Percentiles rank a stretch among this genome's conserved stretches.
Evolutionary conservation across 1,284 basidiomycete genomes (phyloP).

Genomic region (Apiotrichum siamense): DNA sequence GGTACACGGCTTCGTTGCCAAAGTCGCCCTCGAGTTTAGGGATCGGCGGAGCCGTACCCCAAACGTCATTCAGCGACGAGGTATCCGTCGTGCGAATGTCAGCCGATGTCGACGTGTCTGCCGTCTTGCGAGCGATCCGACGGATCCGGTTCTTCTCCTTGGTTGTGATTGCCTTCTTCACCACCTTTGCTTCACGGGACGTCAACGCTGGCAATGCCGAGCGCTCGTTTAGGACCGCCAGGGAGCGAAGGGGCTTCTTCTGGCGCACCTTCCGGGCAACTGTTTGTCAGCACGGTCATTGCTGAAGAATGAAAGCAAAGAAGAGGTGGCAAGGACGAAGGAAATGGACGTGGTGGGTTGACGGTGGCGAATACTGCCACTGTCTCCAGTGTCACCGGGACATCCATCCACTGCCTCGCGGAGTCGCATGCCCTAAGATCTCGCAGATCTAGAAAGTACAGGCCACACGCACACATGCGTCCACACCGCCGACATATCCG

Average conservation of each 20-base stretch:
- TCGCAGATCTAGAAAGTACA: no score
- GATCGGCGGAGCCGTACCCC: slow-evolving; percentile 6
- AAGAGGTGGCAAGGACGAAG: neutral
- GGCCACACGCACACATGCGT: neutral
- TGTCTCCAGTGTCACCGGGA: neutral
- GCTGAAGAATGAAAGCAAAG: neutral
- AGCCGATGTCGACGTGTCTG: slow-evolving; percentile 46
- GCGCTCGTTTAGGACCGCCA: slow-evolving; percentile 74
- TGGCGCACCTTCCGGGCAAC: slow-evolving; percentile 34
- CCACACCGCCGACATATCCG: neutral
- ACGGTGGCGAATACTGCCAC: neutral
- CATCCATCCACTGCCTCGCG: no score
- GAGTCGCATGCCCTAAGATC: no score
- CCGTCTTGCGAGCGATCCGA: slow-evolving; percentile 65
- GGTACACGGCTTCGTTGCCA: slow-evolving; percentile 35
- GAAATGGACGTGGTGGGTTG: neutral
- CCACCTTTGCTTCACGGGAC: slow-evolving; percentile 49
- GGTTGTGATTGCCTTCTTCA: slow-evolving; percentile 46
- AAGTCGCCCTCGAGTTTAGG: slow-evolving; percentile 26
- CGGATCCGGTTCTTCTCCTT: slow-evolving; percentile 70
- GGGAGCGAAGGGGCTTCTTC: slow-evolving; percentile 60
- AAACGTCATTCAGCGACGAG: slow-evolving; percentile 16
- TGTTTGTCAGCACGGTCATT: slow-evolving; percentile 9
- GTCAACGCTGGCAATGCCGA: slow-evolving; percentile 77
- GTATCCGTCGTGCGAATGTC: slow-evolving; percentile 11